Base-by-base conservation (phyloP, 2,329 filamentous ascomycete genomes). In the Didymella segeticola region DNA sequence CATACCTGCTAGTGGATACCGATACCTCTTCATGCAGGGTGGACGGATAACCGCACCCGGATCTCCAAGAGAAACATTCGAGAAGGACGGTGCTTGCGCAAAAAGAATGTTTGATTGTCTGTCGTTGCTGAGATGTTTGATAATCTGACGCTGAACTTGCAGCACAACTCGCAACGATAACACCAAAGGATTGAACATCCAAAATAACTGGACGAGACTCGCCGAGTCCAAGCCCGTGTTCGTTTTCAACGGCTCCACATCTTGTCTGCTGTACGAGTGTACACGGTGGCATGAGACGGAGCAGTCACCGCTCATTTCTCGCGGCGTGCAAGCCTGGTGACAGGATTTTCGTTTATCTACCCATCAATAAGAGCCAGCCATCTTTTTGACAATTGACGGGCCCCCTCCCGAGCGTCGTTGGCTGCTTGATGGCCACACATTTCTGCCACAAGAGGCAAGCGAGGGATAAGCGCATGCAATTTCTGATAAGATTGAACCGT, bases 31-130 rank as follows among this genome's bases (percentile, higher is more conserved):
- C 26, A 42, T 54, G 51, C 51, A 49, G 51, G 51, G 51, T 30
- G 45, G 46, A 43, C 51, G 45, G 41, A 54, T 23, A 54, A 54
- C 41, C 51, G 45, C 41, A 45, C 50, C 51, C 51, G 51, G 51
- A 54, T 54, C 23, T 41, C 39, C 45, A 54, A 10, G 22, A 41
- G 27, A 39, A 45, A 19, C 19, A 5, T 49, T 54, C 39, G 45
- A 54, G 34, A 49, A 49, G 27, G 31, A 20, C 22, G 25, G 26
- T 22, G 34, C 27, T 36, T 41, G 41, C n/a, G 39, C 23, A 46
- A 30, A 43, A 20, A 22, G 22, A 17, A 29, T n/a, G n/a, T 22
- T 20, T 26, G 19, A 17, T 19, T 17, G 26, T 47, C 27, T 9
- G 6, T 11, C 26, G 17, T 20, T 46, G n/a, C 38, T 43, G 20